phyloP scores from a whole-genome alignment of 306 rosid genomes.

The Amphicarpaea edgeworthii region DNA sequence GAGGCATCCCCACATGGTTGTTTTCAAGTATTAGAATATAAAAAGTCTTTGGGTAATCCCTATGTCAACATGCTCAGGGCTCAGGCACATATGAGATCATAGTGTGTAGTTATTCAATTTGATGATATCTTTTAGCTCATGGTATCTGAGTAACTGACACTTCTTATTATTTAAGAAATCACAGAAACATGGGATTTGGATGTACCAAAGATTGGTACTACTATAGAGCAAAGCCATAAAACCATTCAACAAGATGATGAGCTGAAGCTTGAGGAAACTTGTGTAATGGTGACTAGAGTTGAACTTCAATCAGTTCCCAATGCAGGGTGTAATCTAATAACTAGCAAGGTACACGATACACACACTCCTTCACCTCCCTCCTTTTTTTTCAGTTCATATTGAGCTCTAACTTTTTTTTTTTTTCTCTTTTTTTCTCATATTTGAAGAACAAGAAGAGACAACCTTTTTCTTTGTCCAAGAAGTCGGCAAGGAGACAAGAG shows the following conservation, averaged over 20 bases:
- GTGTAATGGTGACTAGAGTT: conserved; percentile 70
- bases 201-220: conserved; percentile 42
- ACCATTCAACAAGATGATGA: conserved; percentile 43
- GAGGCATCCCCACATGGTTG: not conserved
- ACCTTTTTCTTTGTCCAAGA: conserved; percentile 66
- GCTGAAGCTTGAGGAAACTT: conserved; percentile 68
- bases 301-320: conserved; percentile 56
- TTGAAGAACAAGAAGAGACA: conserved; percentile 66
- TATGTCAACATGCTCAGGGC: conserved; percentile 17
- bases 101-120: conserved; percentile 12
- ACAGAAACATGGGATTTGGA: conserved; percentile 47
- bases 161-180: conserved; percentile 45
- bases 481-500: conserved; percentile 77
- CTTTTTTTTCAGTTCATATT: not conserved
- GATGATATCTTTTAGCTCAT: conserved; percentile 20
- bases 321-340: conserved; percentile 41
- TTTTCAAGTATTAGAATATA: conserved; percentile 25
- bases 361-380: not conserved
- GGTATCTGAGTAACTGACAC: conserved; percentile 24
- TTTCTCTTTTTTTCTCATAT: not conserved
- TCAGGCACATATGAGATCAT: not conserved
- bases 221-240: conserved; percentile 44
- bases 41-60: not conserved
- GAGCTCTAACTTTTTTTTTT: conserved; percentile 30
- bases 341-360: conserved; percentile 78